phyloP scores from a whole-genome alignment of 805 yeast genomes.

The Saturnispora dispora region DNA sequence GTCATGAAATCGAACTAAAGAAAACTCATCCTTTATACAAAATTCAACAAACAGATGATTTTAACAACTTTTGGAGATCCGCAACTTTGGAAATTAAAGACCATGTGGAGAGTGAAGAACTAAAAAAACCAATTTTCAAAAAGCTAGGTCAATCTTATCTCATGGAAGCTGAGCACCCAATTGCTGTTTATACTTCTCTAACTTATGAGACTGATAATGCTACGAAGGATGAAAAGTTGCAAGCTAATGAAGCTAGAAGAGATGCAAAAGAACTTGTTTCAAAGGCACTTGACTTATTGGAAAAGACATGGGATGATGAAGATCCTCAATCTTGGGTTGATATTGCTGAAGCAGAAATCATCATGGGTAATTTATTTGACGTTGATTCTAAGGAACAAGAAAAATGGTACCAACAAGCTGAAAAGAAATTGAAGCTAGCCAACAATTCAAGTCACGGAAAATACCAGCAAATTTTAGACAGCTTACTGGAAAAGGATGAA shows the following conservation, averaged over 20 bases:
- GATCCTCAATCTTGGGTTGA: constrained; percentile 77
- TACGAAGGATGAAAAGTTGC: constrained; percentile 7
- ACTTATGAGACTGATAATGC: constrained; percentile 32
- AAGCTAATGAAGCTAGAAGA: constrained; percentile 35
- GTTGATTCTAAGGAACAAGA: constrained; percentile 63
- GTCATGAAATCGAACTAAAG: constrained; percentile 31
- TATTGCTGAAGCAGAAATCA: constrained; percentile 78
- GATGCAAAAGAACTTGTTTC: constrained; percentile 40
- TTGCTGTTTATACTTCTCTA: constrained; percentile 44
- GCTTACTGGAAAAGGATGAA: constrained; percentile 6
- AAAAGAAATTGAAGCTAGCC: constrained; percentile 56
- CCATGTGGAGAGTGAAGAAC: constrained; percentile 7
- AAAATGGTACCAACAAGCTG: constrained; percentile 57
- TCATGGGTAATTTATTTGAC: constrained; percentile 65
- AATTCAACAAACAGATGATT: constrained; percentile 30
- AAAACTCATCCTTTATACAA: constrained; percentile 49
- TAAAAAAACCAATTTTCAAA: constrained; percentile 29
- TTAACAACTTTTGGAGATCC: constrained; percentile 50
- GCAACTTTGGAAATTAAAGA: constrained; percentile 25
- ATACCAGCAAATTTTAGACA: constrained; percentile 51
- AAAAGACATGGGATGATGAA: constrained; percentile 53
- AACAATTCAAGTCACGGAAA: constrained; percentile 75
- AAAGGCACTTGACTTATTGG: constrained; percentile 49
- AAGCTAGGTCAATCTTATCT: constrained; percentile 55
- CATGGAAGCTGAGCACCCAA: constrained; percentile 56